Conservation (phyloP, 306 rosid genomes). For the Prunus kanzakura region DNA sequence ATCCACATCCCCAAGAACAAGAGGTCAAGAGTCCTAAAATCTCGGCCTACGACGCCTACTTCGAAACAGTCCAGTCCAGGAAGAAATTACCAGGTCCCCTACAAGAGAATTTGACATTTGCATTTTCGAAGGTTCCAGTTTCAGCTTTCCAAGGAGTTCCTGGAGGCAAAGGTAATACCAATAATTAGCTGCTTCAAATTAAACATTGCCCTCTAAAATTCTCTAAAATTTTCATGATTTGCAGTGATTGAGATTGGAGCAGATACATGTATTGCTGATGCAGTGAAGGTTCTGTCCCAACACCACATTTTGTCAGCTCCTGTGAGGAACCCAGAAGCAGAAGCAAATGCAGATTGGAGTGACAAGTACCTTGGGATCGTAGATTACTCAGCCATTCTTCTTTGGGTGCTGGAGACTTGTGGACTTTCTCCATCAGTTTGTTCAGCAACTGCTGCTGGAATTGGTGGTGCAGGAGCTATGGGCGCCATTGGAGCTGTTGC, state of each 20-base stretch:
- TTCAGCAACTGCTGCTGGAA: conserved; percentile 77
- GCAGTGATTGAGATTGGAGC: conserved; percentile 79
- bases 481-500: conserved; percentile 83
- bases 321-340: conserved; percentile 54
- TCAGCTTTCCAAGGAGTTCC: conserved; percentile 83
- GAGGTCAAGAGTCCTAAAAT: conserved; percentile 13
- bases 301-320: conserved; percentile 81
- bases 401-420: conserved; percentile 86
- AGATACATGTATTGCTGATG: conserved; percentile 59
- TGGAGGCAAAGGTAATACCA: conserved; percentile 61
- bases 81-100: conserved; percentile 65
- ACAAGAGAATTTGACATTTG: conserved; percentile 66
- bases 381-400: conserved; percentile 72
- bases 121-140: conserved; percentile 76
- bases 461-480: conserved; percentile 64
- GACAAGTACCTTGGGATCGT: conserved; percentile 74
- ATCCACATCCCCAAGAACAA: conserved; percentile 16
- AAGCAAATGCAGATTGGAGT: conserved; percentile 56
- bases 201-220: neutral
- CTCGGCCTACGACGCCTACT: conserved; percentile 63
- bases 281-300: conserved; percentile 67
- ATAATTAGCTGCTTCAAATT: neutral
- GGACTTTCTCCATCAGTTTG: conserved; percentile 59
- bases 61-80: conserved; percentile 61
- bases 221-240: neutral